Evolutionary conservation across 169 alveolate genomes (phyloP), one percentile per base, ranked within the genome.

Genomic region (Perkinsus olseni): DNA sequence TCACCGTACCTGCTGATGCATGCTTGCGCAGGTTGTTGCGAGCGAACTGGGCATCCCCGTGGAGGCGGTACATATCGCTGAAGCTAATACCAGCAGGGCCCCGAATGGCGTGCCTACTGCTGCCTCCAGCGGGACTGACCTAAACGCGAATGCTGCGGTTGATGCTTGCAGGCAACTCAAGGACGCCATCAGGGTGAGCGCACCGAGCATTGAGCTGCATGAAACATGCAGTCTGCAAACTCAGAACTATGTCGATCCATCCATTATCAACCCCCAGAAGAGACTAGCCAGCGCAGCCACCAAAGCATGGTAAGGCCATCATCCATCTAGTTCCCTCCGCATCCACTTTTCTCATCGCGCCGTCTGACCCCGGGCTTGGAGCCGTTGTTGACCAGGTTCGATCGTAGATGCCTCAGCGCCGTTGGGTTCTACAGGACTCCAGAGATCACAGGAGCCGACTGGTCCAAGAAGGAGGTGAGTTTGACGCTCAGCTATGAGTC

Each of bases 101-200:
- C 92, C 95, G 48, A 94, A 94, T 90, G 51, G 94, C 34, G 82
- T 92, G 38, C 94, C 95, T 20, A 94, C 95, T 0, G 95, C 95
- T 1, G 95, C 94, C 38, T 91, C 94, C 28, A 92, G 91, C 11
- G 92, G 93, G 11, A 39, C 94, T 51, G 95, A 94, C 51, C 91
- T 94, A 39, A 62, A 92, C 31, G 95, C 94, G 28, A 13, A 1
- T 74, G 38, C 91, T 24, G 82, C 82, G 31, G 82, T 62, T 24
- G 82, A 62, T 62, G 82, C 82, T 28, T 62, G 82, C 82, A 13
- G 82, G 31, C 82, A 62, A 62, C 34, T 62, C 28, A 62, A 62
- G 82, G 31, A 62, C 8, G 34, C 82, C 17, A 62, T 62, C 82
- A 24, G 17, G 82, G 82, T 62, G 37, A 28, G 82, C 82, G 17